Percentiles rank a stretch among this genome's conserved stretches.
phyloP scores from a whole-genome alignment of 495 filamentous ascomycete species.

The Penicillium waksmanii region DNA sequence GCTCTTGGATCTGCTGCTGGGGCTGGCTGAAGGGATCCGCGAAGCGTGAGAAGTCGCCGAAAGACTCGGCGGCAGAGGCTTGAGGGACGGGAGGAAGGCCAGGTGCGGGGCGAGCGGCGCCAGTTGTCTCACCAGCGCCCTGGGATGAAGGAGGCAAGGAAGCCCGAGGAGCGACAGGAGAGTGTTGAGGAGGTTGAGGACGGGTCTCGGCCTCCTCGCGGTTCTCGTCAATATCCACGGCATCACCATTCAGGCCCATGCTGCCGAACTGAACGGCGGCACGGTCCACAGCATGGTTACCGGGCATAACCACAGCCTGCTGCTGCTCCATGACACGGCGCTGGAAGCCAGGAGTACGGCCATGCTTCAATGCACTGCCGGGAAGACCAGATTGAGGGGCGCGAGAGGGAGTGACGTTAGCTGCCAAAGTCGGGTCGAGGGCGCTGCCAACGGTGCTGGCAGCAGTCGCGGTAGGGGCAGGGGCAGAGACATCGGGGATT shows the following conservation, averaged over 20 bases:
- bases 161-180: conserved; percentile 87
- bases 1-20: conserved; percentile 61
- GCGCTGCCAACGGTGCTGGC: conserved; percentile 91
- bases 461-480: conserved; percentile 76
- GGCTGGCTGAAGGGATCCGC: conserved; percentile 76
- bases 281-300: conserved; percentile 93
- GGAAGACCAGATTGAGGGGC: conserved; percentile 70
- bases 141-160: conserved; percentile 79
- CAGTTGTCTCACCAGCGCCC: conserved; percentile 56
- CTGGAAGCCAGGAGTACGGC: conserved; percentile 76
- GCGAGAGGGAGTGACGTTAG: conserved; percentile 62
- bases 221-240: conserved; percentile 87
- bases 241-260: conserved; percentile 82
- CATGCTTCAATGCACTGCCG: conserved; percentile 76
- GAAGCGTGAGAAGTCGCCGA: conserved; percentile 70
- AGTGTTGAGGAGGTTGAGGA: conserved; percentile 91
- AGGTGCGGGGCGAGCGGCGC: conserved; percentile 68
- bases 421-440: conserved; percentile 64
- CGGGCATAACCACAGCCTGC: conserved; percentile 97
- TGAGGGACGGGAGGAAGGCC: conserved; percentile 71
- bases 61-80: conserved; percentile 46
- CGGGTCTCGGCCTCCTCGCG: conserved; percentile 94
- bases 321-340: conserved; percentile 89
- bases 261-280: conserved; percentile 97
- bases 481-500: conserved; percentile 75